A percentile compares a stretch with the other conserved stretches of the same genome.
Conservation (phyloP, 2,329 filamentous ascomycete species). For the Hypoxylon sp. region DNA sequence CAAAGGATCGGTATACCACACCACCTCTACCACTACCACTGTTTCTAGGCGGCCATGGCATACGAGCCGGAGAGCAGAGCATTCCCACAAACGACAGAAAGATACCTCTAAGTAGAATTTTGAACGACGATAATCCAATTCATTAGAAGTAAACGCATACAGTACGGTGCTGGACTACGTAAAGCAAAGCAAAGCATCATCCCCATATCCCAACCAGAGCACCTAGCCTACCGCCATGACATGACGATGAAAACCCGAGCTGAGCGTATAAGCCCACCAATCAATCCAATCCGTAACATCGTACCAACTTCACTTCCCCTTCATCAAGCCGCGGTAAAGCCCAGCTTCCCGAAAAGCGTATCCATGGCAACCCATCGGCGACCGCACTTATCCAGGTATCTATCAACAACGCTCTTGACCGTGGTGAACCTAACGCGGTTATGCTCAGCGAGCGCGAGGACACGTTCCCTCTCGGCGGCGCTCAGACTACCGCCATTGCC, state of each 20-base stretch:
- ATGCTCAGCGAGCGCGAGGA: slow-evolving; percentile 81
- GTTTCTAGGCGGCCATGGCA: too few species aligned
- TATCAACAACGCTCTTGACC: slow-evolving; percentile 81
- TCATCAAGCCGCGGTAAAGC: slow-evolving; percentile 57
- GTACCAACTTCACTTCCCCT: slow-evolving; percentile 9
- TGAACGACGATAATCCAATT: slow-evolving; percentile 2
- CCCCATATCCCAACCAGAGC: slow-evolving; percentile 2
- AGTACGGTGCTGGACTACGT: neutral
- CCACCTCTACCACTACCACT: too few species aligned
- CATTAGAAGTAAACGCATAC: slow-evolving; percentile 23
- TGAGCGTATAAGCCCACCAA: neutral
- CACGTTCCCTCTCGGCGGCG: slow-evolving; percentile 71
- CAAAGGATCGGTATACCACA: neutral
- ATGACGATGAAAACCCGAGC: neutral
- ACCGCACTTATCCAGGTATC: slow-evolving; percentile 89
- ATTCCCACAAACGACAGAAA: neutral
- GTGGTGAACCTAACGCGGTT: slow-evolving; percentile 85
- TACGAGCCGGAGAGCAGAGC: too few species aligned
- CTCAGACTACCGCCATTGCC: slow-evolving; percentile 55
- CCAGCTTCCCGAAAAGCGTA: slow-evolving; percentile 79
- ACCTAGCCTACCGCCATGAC: slow-evolving; percentile 27
- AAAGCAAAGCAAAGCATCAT: slow-evolving; percentile 1
- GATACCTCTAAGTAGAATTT: neutral
- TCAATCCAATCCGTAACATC: neutral
- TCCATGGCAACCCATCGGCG: slow-evolving; percentile 96